phyloP scores from a whole-genome alignment of 1,139 yeast species.

The Lodderomyces oxycetoniae region DNA sequence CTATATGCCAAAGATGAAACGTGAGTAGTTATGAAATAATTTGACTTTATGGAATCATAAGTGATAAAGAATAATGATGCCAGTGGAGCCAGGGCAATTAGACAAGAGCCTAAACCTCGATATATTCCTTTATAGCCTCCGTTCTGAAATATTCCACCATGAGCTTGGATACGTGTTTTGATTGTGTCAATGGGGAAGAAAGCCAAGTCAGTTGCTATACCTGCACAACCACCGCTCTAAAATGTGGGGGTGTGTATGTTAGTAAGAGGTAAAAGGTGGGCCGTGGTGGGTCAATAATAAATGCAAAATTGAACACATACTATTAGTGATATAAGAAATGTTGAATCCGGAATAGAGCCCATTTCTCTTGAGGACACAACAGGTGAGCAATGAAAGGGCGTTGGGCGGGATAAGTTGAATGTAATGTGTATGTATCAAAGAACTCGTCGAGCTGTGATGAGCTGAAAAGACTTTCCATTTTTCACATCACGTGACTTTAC shows the following conservation, averaged over 20 bases:
- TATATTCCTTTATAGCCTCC: conserved; percentile 94
- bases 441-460: too few species aligned
- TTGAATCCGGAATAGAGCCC: conserved; percentile 7
- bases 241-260: conserved; percentile 19
- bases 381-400: too few species aligned
- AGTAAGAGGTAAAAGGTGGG: background rate
- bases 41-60: conserved; percentile 69
- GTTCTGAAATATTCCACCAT: conserved; percentile 85
- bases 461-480: too few species aligned
- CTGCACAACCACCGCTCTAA: conserved; percentile 91
- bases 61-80: conserved; percentile 88
- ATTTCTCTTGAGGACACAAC: too few species aligned
- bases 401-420: too few species aligned
- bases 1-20: conserved; percentile 36
- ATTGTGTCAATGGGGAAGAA: conserved; percentile 96
- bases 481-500: too few species aligned
- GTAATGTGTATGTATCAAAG: too few species aligned
- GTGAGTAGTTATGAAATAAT: conserved; percentile 11
- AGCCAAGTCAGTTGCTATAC: conserved; percentile 88
- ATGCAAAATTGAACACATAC: conserved; percentile 7
- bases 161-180: conserved; percentile 90
- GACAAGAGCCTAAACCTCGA: conserved; percentile 87
- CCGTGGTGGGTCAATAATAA: background rate
- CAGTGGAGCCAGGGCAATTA: conserved; percentile 91
- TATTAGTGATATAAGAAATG: conserved; percentile 11